Conservation (phyloP, 306 rosid genomes). For the Casuarina equisetifolia region DNA sequence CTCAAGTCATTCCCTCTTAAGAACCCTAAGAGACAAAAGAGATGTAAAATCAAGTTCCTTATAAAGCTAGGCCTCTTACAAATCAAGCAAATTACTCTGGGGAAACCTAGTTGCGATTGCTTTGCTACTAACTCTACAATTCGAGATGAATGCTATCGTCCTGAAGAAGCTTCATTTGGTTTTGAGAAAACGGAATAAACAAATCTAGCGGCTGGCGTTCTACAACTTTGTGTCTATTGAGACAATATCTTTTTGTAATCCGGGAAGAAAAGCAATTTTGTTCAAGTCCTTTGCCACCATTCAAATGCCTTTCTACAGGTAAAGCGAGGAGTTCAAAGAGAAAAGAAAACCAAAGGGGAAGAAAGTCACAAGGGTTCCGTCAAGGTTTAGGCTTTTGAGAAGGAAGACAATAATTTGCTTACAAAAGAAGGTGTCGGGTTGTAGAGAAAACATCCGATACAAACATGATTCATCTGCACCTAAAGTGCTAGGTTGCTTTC, state of each 20-base stretch:
- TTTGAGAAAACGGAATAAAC: not conserved
- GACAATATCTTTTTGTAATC: conserved; percentile 27
- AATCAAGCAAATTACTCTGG: not conserved
- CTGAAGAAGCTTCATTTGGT: not conserved
- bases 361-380: conserved; percentile 41
- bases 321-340: conserved; percentile 46
- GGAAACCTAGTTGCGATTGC: no score
- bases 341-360: conserved; percentile 27
- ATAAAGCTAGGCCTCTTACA: conserved; percentile 31
- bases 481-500: not conserved
- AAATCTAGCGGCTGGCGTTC: not conserved
- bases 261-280: conserved; percentile 28
- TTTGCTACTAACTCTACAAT: no score
- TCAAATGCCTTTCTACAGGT: conserved; percentile 38
- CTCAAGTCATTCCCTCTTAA: conserved; percentile 24
- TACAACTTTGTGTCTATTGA: not conserved
- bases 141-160: not conserved
- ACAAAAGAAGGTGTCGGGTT: conserved; percentile 11
- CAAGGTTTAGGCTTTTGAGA: conserved; percentile 60
- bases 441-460: conserved; percentile 2
- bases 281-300: conserved; percentile 24
- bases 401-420: conserved; percentile 45
- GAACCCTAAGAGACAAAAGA: conserved; percentile 26
- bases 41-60: conserved; percentile 34
- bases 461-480: not conserved